These are phyloP conservation scores for Musa itinerans DNA, from an alignment of 176 grass and related monocot species.

Conservation along the genomic window DNA sequence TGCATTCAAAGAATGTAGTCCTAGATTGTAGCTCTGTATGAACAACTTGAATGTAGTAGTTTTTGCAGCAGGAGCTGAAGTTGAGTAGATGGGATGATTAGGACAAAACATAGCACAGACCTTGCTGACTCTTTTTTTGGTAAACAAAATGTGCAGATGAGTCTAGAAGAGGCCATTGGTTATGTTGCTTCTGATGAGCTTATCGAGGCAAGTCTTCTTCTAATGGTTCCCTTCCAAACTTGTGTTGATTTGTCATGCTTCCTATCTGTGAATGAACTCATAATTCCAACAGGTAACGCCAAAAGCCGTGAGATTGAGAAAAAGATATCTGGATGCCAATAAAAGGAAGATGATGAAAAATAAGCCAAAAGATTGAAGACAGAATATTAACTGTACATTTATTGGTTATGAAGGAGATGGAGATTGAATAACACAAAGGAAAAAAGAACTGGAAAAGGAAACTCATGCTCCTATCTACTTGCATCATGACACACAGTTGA, in stretches of 20 bases:
- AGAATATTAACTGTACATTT: background rate
- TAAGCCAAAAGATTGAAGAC: constrained; percentile 51
- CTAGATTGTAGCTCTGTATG: no score
- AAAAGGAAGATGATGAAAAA: constrained; percentile 99
- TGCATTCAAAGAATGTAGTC: no score
- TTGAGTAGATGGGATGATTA: background rate
- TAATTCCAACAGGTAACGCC: constrained; percentile 58
- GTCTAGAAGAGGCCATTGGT: constrained; percentile 97
- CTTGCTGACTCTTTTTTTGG: background rate
- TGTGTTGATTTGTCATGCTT: constrained; percentile 17
- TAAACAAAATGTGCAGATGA: constrained; percentile 58
- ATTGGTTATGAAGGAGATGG: background rate
- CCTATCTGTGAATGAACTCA: background rate
- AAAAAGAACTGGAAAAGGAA: background rate
- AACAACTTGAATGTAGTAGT: no score
- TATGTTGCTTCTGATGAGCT: constrained; percentile 99
- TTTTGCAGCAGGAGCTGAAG: background rate
- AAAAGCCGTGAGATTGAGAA: constrained; percentile 71
- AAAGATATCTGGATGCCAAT: constrained; percentile 81
- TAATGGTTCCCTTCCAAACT: constrained; percentile 5
- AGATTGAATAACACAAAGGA: background rate
- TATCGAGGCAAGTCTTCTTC: constrained; percentile 66
- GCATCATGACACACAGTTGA: no score
- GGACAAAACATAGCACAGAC: background rate
- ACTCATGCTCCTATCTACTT: background rate